Evolutionary conservation across 768 basidiomycete genomes (phyloP), one percentile per base, ranked within the genome.

Genomic region (Leccinum ochraceum): DNA sequence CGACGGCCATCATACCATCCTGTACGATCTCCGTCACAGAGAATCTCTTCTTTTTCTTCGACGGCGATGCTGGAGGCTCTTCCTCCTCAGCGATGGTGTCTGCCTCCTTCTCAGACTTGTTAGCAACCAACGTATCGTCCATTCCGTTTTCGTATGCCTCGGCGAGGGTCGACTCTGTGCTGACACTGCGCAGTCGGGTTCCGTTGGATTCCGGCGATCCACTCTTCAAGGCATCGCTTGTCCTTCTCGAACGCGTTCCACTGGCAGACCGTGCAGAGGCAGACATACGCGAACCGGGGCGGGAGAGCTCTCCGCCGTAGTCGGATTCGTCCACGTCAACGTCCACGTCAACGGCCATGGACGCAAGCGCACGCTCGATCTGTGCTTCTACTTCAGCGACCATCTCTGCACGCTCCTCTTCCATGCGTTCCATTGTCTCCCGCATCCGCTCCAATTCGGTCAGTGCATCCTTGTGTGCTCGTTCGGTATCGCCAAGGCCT

Each of bases 361-460:
- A 89, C 28, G 85, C 88, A 54, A 94, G 80, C 1, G 93, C 92
- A 59, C 89, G 83, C 74, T 94, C 92, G 67, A 94, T 94, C 77
- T 94, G 92, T 28, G 89, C 90, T 70, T 94, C 92, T 24, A 94
- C 92, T 75, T 94, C 92, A n/a, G 90, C 91, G 46, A 94, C 88
- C 92, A 93, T 92, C 68, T 88, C 89, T 56, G 87, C 85, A 63
- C 92, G 90, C 76, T 90, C 93, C 68, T 85, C 77, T 71, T 94
- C 92, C 92, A 94, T 93, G 69, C 76, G 85, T 49, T 92, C 90
- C 90, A 94, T 94, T 4, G 84, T 85, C 9, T 85, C 81, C 63
- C 85, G 85, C 95, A 97, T 96, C 63, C 81, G 80, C 64, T 90
- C 84, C 49, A 96, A 80, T 75, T 97, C 94, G n/a, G 79, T 56